phyloP scores from a whole-genome alignment of 306 rosid genomes.

The Trifolium pratense region DNA sequence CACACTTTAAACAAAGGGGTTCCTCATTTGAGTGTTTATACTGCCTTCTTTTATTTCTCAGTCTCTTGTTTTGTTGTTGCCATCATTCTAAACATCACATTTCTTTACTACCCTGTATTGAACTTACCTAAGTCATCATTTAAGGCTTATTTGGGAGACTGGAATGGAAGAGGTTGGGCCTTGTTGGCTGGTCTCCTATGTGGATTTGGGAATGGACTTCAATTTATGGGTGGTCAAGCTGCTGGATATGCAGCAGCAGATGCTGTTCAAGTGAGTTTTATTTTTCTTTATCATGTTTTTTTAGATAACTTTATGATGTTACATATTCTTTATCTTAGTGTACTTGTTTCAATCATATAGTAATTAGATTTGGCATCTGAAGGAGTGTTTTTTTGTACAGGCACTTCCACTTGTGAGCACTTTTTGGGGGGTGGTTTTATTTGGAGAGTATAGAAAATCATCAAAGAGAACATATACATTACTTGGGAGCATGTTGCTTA shows the following conservation, averaged over 20 bases:
- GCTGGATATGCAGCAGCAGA: constrained; percentile 99
- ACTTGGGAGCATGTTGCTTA: constrained; percentile 67
- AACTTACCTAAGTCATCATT: constrained; percentile 75
- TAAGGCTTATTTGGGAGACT: constrained; percentile 73
- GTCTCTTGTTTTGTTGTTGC: constrained; percentile 73
- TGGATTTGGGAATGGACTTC: constrained; percentile 92
- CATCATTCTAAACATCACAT: constrained; percentile 67
- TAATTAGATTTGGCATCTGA: no score
- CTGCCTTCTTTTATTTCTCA: constrained; percentile 88
- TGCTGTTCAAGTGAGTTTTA: constrained; percentile 65
- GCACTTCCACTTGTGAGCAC: constrained; percentile 97
- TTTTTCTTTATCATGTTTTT: no score
- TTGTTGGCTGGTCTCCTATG: constrained; percentile 86
- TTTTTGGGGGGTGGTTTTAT: constrained; percentile 77
- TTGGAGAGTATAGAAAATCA: constrained; percentile 84
- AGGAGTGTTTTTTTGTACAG: constrained; percentile 45
- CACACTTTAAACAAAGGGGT: constrained; percentile 66
- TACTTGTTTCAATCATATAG: no score
- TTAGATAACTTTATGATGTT: no score
- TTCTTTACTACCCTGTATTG: constrained; percentile 77
- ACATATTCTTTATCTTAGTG: no score
- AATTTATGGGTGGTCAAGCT: constrained; percentile 97
- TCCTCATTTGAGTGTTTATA: constrained; percentile 82
- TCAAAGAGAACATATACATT: constrained; percentile 65
- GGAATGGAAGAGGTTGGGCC: constrained; percentile 95